Conservation (phyloP, 1,284 basidiomycete species). For the Apiotrichum mycotoxinovorans region DNA sequence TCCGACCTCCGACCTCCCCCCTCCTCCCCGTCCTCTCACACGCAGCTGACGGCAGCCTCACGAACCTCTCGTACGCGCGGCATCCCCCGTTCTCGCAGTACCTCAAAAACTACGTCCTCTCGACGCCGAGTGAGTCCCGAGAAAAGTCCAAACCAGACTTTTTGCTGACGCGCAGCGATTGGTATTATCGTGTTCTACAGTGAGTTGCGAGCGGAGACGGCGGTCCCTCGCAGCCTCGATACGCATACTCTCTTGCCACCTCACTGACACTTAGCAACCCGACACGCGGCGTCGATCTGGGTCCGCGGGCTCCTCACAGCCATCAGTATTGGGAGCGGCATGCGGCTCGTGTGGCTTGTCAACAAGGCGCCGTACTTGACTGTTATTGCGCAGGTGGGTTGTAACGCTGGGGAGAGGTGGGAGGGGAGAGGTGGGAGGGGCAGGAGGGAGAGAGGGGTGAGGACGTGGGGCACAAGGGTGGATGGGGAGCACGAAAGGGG, state of each 20-base stretch:
- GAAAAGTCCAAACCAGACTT: too few species aligned
- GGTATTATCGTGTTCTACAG: constrained; percentile 42
- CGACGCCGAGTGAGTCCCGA: constrained; percentile 8
- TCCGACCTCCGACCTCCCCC: background rate
- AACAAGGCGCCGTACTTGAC: constrained; percentile 43
- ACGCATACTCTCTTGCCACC: background rate
- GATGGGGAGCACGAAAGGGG: too few species aligned
- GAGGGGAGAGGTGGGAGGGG: background rate
- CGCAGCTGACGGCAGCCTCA: constrained; percentile 16
- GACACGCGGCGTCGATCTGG: constrained; percentile 26
- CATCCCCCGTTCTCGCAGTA: constrained; percentile 10
- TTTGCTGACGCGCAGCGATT: constrained; percentile 29
- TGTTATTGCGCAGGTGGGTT: constrained; percentile 42
- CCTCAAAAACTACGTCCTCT: constrained; percentile 16
- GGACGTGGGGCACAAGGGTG: too few species aligned
- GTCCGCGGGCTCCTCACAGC: constrained; percentile 32
- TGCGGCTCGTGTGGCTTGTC: constrained; percentile 48
- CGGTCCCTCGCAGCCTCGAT: background rate
- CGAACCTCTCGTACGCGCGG: constrained; percentile 16
- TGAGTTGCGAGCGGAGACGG: constrained; percentile 12
- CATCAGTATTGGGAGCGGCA: constrained; percentile 33
- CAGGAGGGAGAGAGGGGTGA: background rate
- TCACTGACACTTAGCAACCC: constrained; percentile 27
- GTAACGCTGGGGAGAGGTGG: background rate
- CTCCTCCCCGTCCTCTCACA: too few species aligned